These are phyloP conservation scores for Leishmania gerbilli DNA, from an alignment of 208 protist species.

Conservation along the genomic window DNA sequence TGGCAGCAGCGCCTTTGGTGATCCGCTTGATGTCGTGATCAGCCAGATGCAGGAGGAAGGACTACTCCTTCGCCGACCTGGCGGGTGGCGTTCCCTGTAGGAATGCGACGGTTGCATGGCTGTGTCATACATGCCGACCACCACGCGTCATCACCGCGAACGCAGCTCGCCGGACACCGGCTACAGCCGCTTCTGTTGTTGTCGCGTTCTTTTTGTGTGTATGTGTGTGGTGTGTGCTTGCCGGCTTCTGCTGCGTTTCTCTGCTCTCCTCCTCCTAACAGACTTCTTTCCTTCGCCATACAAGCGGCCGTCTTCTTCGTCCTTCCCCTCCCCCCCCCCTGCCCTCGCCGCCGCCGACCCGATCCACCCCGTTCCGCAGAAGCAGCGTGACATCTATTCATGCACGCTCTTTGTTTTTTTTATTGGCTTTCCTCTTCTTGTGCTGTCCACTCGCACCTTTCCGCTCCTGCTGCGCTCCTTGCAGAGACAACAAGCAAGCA, in stretches of 20 bases:
- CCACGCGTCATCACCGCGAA: not conserved
- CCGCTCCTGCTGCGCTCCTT: not conserved
- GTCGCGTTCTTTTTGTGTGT: slow-evolving; percentile 5
- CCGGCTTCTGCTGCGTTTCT: slow-evolving; percentile 11
- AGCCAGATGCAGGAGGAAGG: slow-evolving; percentile 61
- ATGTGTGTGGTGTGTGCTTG: not conserved
- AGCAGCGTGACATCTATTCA: not conserved
- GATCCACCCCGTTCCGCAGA: not conserved
- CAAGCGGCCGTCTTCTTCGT: not conserved
- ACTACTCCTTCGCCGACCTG: slow-evolving; percentile 53
- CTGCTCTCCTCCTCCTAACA: not conserved
- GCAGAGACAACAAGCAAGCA: not conserved
- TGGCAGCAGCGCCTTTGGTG: slow-evolving; percentile 43
- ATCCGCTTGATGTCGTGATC: slow-evolving; percentile 51
- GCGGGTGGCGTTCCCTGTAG: slow-evolving; percentile 37
- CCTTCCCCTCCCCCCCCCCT: not conserved
- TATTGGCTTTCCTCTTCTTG: not conserved
- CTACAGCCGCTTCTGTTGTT: not conserved
- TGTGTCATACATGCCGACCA: not conserved
- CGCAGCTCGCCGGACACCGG: not conserved
- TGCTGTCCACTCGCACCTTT: not conserved
- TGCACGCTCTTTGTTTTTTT: not conserved
- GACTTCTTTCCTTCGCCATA: not conserved
- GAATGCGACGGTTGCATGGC: not conserved
- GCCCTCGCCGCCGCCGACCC: not conserved